Conservation (phyloP, 2,329 filamentous ascomycete genomes). For the Penicillium glabrum region DNA sequence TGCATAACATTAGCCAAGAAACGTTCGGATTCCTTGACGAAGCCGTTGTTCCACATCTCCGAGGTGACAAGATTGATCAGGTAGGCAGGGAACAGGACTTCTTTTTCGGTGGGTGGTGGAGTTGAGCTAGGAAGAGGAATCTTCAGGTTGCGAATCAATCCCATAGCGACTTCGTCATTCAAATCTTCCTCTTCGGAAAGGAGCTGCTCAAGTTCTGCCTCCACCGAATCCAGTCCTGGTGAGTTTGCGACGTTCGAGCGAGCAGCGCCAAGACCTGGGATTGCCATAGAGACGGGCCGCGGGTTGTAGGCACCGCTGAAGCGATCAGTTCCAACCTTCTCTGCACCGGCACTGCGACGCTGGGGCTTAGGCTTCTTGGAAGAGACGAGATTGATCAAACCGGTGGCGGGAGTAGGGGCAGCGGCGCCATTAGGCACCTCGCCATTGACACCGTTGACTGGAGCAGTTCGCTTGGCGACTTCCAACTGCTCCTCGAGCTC, state of each 20-base stretch:
- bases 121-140: constrained; percentile 86
- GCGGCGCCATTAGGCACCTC: constrained; percentile 65
- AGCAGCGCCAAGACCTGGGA: constrained; percentile 55
- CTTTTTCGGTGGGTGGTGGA: constrained; percentile 93
- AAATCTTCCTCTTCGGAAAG: constrained; percentile 93
- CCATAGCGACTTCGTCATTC: constrained; percentile 96
- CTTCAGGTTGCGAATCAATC: constrained; percentile 92
- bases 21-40: constrained; percentile 97
- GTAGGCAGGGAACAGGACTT: constrained; percentile 97
- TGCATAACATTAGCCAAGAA: constrained; percentile 99
- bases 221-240: constrained; percentile 82
- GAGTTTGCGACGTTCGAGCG: constrained; percentile 76
- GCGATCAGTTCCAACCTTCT: constrained; percentile 80
- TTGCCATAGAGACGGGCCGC: constrained; percentile 92
- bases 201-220: constrained; percentile 89
- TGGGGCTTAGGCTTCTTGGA: constrained; percentile 89
- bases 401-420: constrained; percentile 60
- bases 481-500: constrained; percentile 93
- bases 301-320: constrained; percentile 94
- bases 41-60: constrained; percentile 99
- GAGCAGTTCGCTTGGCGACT: constrained; percentile 73
- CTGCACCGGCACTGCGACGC: constrained; percentile 81
- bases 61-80: constrained; percentile 98
- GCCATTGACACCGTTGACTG: constrained; percentile 62
- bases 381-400: constrained; percentile 93